Evolutionary conservation across 78 protist genomes (phyloP).

Genomic region (Polysphondylium violaceum): DNA sequence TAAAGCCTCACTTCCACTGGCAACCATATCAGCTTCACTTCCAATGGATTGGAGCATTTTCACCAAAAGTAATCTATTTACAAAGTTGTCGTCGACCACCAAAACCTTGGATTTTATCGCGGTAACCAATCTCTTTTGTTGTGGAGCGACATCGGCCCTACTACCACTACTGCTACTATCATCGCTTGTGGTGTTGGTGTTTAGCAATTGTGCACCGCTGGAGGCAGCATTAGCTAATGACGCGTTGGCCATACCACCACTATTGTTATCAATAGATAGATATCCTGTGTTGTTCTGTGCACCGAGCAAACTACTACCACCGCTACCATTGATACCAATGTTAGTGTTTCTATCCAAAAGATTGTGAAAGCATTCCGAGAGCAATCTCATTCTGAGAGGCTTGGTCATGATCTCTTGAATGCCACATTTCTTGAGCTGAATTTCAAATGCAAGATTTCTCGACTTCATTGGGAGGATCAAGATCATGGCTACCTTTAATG

Average conservation of each 20-base stretch:
- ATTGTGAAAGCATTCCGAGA: too few species aligned
- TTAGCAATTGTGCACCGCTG: too few species aligned
- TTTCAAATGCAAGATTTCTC: background rate
- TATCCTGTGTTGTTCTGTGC: too few species aligned
- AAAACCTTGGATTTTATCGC: conserved; percentile 1
- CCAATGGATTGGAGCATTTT: conserved; percentile 53
- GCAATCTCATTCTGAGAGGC: background rate
- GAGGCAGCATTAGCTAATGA: too few species aligned
- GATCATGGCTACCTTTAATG: too few species aligned
- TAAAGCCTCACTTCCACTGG: conserved; percentile 61
- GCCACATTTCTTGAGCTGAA: background rate
- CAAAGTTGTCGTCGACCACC: conserved; percentile 65
- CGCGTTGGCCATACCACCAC: too few species aligned
- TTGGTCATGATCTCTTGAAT: conserved; percentile 23
- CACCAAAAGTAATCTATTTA: conserved; percentile 11
- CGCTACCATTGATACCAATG: too few species aligned
- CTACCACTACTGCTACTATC: conserved; percentile 1
- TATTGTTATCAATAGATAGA: too few species aligned
- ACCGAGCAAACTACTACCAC: too few species aligned
- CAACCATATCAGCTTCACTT: conserved; percentile 23
- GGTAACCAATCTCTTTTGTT: background rate
- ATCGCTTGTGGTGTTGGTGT: conserved; percentile 1
- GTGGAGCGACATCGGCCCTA: background rate
- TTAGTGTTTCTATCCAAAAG: too few species aligned
- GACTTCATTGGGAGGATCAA: conserved; percentile 10